Base-by-base conservation (phyloP, 2,329 filamentous ascomycete species). In the Cercospora sp. region DNA sequence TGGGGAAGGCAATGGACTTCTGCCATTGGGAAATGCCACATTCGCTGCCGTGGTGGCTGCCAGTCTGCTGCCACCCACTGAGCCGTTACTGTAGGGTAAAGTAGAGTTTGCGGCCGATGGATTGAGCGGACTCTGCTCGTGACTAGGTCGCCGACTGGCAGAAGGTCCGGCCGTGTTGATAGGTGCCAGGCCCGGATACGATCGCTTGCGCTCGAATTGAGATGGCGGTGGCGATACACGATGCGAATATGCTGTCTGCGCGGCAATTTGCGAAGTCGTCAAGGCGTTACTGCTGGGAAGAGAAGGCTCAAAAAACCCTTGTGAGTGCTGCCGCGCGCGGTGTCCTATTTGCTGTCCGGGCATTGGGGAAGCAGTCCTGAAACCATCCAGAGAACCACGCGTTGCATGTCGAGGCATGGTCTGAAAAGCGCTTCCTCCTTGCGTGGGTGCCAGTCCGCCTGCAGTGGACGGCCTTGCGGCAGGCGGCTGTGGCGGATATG, bases 221-320 rank as follows among this genome's bases (percentile, higher is more conserved):
- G 68, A 69, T 9, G 66, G 57, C 8, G 71, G 61, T 9, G 76
- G 74, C 36, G 76, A 77, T 5, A 75, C 66, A 20, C 76, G 75
- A 82, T 92, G 88, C 16, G 62, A 64, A 75, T 91, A 88, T 65
- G 91, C 91, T 9, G 91, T 89, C 79, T 93, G 91, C 18, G 91
- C 91, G 45, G 91, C 91, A 71, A 93, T 92, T 78, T 92, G 90
- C 78, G 90, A 92, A n/a, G 91, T 88, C 80, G 80, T 79, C 79
- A 88, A 75, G 33, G 62, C 71, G 26, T 74, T 75, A 9, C 74
- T 67, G 48, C 74, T 75, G 23, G 91, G 90, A 59, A 94, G 82
- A 23, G 86, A 89, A 51, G 91, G 88, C 77, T 94, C 91, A 76
- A 94, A 94, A 75, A 89, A 87, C 74, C 91, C 91, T 77, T 91